Conservation (phyloP, 257 asterid species). For the Osmanthus fragrans region DNA sequence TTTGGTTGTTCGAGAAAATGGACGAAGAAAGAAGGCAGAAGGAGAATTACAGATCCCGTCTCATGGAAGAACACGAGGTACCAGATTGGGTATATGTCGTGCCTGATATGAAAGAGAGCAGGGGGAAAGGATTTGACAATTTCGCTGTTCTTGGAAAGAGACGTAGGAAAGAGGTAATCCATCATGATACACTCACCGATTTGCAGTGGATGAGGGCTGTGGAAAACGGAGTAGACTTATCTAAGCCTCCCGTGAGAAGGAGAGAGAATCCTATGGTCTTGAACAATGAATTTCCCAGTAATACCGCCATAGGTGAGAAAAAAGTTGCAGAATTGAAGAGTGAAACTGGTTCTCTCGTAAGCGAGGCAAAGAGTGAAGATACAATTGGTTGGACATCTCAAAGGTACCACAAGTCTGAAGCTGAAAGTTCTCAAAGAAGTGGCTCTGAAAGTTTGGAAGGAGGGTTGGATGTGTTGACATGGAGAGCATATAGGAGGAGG, state of each 20-base stretch:
- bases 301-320: slow-evolving; percentile 36
- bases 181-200: slow-evolving; percentile 68
- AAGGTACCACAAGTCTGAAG: slow-evolving; percentile 50
- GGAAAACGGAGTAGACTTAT: slow-evolving; percentile 56
- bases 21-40: slow-evolving; percentile 87
- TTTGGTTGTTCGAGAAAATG: slow-evolving; percentile 93
- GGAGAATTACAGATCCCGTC: slow-evolving; percentile 86
- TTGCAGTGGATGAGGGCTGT: slow-evolving; percentile 72
- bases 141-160: slow-evolving; percentile 77
- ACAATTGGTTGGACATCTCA: slow-evolving; percentile 40
- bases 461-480: slow-evolving; percentile 59
- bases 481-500: slow-evolving; percentile 77
- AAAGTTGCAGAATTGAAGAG: slow-evolving; percentile 35
- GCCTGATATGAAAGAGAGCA: slow-evolving; percentile 50
- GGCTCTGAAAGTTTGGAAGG: slow-evolving; percentile 38
- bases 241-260: slow-evolving; percentile 44
- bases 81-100: slow-evolving; percentile 89
- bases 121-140: slow-evolving; percentile 62
- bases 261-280: slow-evolving; percentile 35
- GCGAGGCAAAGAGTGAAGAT: slow-evolving; percentile 61
- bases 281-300: slow-evolving; percentile 35
- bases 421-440: slow-evolving; percentile 41
- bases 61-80: slow-evolving; percentile 92
- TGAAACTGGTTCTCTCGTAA: slow-evolving; percentile 40
- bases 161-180: slow-evolving; percentile 74